Evolutionary conservation across 805 yeast species (phyloP), one percentile per base, ranked within the genome.

Genomic region (Sugiyamaella floridensis): DNA sequence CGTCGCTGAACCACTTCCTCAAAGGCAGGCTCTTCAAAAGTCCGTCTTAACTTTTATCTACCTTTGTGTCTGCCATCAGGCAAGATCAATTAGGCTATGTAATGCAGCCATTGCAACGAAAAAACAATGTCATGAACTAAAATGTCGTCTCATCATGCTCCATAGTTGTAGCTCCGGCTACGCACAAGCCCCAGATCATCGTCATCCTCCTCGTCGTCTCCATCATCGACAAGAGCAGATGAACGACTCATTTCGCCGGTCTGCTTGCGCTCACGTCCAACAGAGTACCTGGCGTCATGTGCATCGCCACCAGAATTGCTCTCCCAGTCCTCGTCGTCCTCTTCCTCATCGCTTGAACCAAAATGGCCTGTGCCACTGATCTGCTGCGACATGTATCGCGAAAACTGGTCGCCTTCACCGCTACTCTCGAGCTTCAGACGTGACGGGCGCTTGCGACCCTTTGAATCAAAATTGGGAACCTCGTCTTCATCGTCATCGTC

Each of bases 341-440:
- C 77, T 51, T 78, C 83, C 53, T 81, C 83, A 55, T 79, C 83
- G 19, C 80, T 75, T 10, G 76, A 76, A 46, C 74, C 80, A 65
- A 70, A 75, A 63, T 69, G 76, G 62, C 69, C 80, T 51, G 73
- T 76, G 54, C 76, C 79, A 14, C 84, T 77, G 67, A 87, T 76
- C 63, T 86, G 88, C 65, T 81, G 88, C 4, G 88, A 78, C 81
- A 86, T 83, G 64, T 86, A 86, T 55, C 83, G 74, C n/a, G 85
- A 76, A 62, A 83, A 82, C 64, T 80, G 82, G 59, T 78, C 82
- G 15, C 26, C 45, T 20, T 32, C 37, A 45, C 75, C 53, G 55
- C 64, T 34, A 16, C 49, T 51, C 19, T 50, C 54, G 15, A 45
- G 22, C 19, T 48, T 53, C 15, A 47, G 50, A 26, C 57, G 43